These are phyloP conservation scores for Colletotrichum sp. DNA, from an alignment of 2,329 filamentous ascomycete genomes.

Conservation along the genomic window DNA sequence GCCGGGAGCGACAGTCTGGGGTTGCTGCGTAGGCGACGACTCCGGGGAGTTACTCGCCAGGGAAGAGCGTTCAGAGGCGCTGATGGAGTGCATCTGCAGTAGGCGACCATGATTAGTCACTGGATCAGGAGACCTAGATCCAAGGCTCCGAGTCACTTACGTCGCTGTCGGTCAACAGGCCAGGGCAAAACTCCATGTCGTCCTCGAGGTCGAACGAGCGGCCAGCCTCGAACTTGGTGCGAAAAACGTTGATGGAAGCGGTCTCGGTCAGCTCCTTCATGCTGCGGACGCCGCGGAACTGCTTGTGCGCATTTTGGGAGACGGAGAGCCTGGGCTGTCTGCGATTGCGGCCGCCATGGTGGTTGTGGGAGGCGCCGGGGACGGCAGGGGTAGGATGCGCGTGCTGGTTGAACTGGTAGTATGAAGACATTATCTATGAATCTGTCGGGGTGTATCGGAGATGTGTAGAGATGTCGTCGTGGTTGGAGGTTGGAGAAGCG, in stretches of 20 bases:
- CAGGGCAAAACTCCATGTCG: conserved; percentile 94
- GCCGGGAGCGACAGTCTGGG: conserved; percentile 76
- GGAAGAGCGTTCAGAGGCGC: conserved; percentile 91
- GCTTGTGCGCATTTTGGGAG: conserved; percentile 82
- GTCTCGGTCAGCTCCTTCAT: conserved; percentile 87
- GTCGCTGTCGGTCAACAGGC: conserved; percentile 90
- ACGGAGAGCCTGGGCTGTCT: conserved; percentile 81
- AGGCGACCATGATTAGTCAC: conserved; percentile 31
- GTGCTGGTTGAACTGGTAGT: conserved; percentile 65
- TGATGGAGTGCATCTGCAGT: conserved; percentile 85
- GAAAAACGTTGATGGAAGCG: conserved; percentile 78
- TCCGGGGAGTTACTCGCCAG: conserved; percentile 93
- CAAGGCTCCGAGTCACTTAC: conserved; percentile 58
- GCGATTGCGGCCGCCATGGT: conserved; percentile 85
- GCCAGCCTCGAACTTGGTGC: conserved; percentile 86
- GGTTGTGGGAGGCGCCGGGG: conserved; percentile 69
- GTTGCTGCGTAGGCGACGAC: conserved; percentile 88
- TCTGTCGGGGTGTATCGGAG: not conserved
- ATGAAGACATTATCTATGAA: conserved; percentile 62
- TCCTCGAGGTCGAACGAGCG: conserved; percentile 96
- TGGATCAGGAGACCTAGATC: not conserved
- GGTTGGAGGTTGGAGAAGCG: not conserved
- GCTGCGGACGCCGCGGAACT: conserved; percentile 83
- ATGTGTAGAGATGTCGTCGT: conserved; percentile 1
- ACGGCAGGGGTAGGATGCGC: conserved; percentile 61